Evolutionary conservation across 148 eudicot species (phyloP).

Genomic region (Amaranthus cruentus): DNA sequence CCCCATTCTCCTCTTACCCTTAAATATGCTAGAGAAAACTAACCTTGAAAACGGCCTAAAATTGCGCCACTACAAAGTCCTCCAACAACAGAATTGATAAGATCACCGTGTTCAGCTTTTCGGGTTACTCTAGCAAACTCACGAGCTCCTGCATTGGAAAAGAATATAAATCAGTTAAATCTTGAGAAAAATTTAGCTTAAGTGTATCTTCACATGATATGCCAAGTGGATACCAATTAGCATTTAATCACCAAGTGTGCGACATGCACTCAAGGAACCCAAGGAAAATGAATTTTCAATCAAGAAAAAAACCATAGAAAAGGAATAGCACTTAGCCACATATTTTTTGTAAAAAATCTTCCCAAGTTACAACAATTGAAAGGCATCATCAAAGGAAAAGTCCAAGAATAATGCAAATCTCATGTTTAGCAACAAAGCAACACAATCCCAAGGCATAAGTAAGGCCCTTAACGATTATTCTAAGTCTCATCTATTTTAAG

Average conservation of each 20-base stretch:
- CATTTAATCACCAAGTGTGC: neutral
- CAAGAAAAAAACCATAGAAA: neutral
- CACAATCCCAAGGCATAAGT: neutral
- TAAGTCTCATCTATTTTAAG: neutral
- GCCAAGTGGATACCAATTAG: neutral
- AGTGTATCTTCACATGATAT: neutral
- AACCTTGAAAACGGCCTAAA: conserved; percentile 91
- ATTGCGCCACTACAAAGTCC: conserved; percentile 81
- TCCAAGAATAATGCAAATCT: neutral
- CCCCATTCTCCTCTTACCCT: neutral
- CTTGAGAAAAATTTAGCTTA: neutral
- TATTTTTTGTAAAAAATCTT: neutral
- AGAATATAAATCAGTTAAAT: conserved; percentile 1
- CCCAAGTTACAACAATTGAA: neutral
- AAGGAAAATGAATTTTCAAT: neutral
- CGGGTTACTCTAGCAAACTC: conserved; percentile 69
- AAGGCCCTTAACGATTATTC: neutral
- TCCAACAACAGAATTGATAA: conserved; percentile 67
- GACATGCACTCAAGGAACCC: neutral
- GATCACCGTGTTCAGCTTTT: conserved; percentile 54
- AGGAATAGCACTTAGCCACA: conserved; percentile 1
- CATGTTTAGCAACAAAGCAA: neutral
- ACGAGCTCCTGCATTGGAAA: conserved; percentile 58
- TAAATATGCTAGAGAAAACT: conserved; percentile 1
- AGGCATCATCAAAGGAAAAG: neutral